phyloP scores from a whole-genome alignment of 768 basidiomycete genomes.

The Pulveroboletus sp. region DNA sequence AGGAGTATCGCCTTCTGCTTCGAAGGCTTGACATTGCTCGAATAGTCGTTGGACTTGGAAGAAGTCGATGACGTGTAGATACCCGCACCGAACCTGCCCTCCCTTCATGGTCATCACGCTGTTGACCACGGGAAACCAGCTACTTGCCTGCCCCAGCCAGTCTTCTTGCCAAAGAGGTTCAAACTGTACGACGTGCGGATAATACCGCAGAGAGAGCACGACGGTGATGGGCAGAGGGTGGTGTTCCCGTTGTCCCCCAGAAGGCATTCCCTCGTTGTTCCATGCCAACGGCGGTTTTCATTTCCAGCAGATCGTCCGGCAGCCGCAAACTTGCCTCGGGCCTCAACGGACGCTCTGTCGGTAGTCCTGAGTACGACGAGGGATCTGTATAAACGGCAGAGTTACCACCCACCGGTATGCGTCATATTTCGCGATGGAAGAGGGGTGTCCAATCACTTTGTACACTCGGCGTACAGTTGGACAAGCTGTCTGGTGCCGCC shows the following conservation, averaged over 20 bases:
- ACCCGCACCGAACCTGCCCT: slow-evolving; percentile 57
- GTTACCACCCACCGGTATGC: slow-evolving; percentile 48
- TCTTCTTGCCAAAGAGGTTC: slow-evolving; percentile 61
- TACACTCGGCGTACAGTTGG: slow-evolving; percentile 59
- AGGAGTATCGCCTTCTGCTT: slow-evolving; percentile 60
- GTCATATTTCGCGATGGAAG: slow-evolving; percentile 51
- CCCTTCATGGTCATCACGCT: slow-evolving; percentile 1
- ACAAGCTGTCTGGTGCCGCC: slow-evolving; percentile 57
- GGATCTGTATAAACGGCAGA: neutral
- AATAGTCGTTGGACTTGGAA: slow-evolving; percentile 78
- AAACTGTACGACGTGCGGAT: slow-evolving; percentile 61
- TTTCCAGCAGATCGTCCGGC: slow-evolving; percentile 58
- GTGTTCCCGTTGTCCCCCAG: slow-evolving; percentile 59
- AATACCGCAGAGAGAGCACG: slow-evolving; percentile 62
- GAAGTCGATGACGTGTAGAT: slow-evolving; percentile 76
- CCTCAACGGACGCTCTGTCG: slow-evolving; percentile 50
- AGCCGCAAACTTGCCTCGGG: slow-evolving; percentile 51
- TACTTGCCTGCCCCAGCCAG: slow-evolving; percentile 62
- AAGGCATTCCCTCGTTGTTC: slow-evolving; percentile 60
- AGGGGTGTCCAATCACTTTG: slow-evolving; percentile 52
- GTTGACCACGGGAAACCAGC: neutral
- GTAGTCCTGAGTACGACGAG: neutral
- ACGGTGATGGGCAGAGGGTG: slow-evolving; percentile 45
- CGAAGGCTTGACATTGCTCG: slow-evolving; percentile 52
- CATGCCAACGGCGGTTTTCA: slow-evolving; percentile 74